phyloP scores from a whole-genome alignment of 306 rosid genomes.

The Amphicarpaea edgeworthii region DNA sequence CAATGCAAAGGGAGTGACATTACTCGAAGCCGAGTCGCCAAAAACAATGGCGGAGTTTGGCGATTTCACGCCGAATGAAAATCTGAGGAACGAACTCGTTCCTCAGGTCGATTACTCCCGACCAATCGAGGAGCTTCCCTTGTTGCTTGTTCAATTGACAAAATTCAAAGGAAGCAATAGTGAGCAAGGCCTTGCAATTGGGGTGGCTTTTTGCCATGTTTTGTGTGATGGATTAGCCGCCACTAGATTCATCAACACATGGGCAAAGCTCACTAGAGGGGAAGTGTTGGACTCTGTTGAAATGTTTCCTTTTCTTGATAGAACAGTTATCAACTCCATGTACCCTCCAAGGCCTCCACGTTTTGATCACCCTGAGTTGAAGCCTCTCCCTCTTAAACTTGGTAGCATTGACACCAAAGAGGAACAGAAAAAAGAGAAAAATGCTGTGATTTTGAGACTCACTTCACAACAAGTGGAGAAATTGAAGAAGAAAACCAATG shows the following conservation, averaged over 20 bases:
- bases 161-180: neutral
- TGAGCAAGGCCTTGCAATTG: constrained; percentile 10
- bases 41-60: too few species aligned
- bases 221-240: neutral
- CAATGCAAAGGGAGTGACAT: too few species aligned
- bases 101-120: constrained; percentile 5
- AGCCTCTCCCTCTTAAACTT: neutral
- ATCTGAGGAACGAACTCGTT: neutral
- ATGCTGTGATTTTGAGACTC: neutral
- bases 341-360: neutral
- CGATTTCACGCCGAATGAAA: neutral
- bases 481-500: neutral
- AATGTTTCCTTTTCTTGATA: neutral
- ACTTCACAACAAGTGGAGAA: constrained; percentile 1
- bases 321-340: neutral
- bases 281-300: neutral
- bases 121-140: constrained; percentile 2
- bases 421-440: constrained; percentile 11
- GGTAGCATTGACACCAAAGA: neutral
- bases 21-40: too few species aligned
- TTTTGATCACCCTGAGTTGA: constrained; percentile 31
- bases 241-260: constrained; percentile 21
- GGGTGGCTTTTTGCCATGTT: neutral
- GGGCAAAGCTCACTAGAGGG: constrained; percentile 33
- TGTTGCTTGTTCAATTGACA: constrained; percentile 14